Base-by-base conservation (phyloP, 1,139 yeast species). In the Yamadazyma buinensis region DNA sequence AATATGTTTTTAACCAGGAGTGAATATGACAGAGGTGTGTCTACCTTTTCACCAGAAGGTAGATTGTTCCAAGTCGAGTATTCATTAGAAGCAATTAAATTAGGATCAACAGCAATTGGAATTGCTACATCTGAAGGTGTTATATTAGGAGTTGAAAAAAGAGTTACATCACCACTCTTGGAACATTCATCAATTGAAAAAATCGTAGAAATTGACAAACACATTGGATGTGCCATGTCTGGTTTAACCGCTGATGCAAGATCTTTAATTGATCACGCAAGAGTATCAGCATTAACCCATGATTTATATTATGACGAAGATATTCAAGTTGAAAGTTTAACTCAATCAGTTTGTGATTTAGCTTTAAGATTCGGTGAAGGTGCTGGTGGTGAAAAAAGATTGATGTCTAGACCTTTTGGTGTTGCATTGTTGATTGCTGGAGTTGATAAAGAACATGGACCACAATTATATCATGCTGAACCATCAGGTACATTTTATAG, bases 381-480 rank as follows among this genome's bases (percentile, higher is more conserved):
- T 47, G 98, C 97, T 9, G 83, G 92, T 29, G 98, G 97, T 41
- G 97, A 92, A 57, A 94, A 94, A 60, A 77, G 95, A 57, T 75
- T 90, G 50, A 94, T 94, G 99, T 87, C 97, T 4, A 80, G 99
- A 65, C 99, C 99, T 9, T 94, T 94, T 61, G 99, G 99, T 56
- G 99, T 94, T 34, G 99, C 99, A 2, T 68, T 94, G 46, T 75
- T 94, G 54, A 84, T 94, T 55, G 98, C 98, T 7, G 99, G 99
- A 33, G 74, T 81, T 49, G 98, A 92, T 64, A 72, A 78, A 42
- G 95, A 87, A 49, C 83, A 86, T 52, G 98, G 98, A 0, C 96
- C 97, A 35, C 98, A 92, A 62, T 75, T 94, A 54, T 84, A 85
- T 59, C 97, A 94, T 57, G 96, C 98, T n/a, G 99, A 94, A 62